Evolutionary conservation across 2,329 filamentous ascomycete genomes (phyloP), one percentile per base, ranked within the genome.

Genomic region (Trichoderma gracile): DNA sequence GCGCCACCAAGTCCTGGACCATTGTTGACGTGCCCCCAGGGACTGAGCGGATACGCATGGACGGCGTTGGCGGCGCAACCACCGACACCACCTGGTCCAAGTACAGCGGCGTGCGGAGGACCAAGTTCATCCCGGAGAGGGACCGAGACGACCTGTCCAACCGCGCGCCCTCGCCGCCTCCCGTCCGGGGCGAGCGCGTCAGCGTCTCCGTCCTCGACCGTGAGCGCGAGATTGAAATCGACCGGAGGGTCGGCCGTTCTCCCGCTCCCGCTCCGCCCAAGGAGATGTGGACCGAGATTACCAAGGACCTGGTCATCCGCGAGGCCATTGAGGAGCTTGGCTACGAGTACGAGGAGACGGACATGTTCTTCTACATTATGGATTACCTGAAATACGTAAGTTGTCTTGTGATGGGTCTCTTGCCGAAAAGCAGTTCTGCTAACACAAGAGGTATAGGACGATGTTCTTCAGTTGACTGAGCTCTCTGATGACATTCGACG

Each of bases 221-320:
- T 19, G 78, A 82, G 63, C 74, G 78, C 14, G 80, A 82, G 38
- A 75, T 84, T 46, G 84, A 86, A 56, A 78, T 86, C 33, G 84
- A 86, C 67, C 79, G 79, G 68, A 80, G 76, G 68, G 79, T 79
- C 23, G 75, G 78, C 63, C 78, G 77, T 30, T 67, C 68, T 40
- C 75, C 72, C 67, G 76, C 67, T 56, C 74, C 69, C 64, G 77
- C 71, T 61, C 82, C 81, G 58, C 78, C 83, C 38, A 83, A 85
- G 63, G 86, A 89, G 66, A 91, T 96, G 80, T 98, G 94, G 94
- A 99, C 95, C 0, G 95, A 98, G 78, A 92, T 99, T 70, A 96
- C 94, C 52, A 97, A 96, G 78, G 93, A 97, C 70, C 79, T 98
- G 42, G 92, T 98, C 17, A 83, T 89, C 65, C 87, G 89, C 59